These are phyloP conservation scores for Guadua angustifolia DNA, from an alignment of 176 grass and related monocot genomes.

Conservation along the genomic window DNA sequence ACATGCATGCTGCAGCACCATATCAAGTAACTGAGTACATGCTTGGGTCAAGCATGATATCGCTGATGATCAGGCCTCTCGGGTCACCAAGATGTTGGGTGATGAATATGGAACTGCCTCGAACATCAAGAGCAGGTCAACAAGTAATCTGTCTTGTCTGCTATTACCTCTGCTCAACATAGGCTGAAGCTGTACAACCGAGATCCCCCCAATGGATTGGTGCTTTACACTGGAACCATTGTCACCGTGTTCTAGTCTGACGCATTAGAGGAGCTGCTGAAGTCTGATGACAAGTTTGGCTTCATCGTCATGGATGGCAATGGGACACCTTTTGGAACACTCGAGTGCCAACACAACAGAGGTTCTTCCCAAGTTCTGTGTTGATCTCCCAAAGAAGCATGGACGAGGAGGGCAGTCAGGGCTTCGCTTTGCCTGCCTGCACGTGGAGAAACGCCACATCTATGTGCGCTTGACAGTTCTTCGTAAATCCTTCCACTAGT, in stretches of 20 bases:
- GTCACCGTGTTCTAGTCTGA: conserved; percentile 48
- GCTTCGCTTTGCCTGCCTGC: conserved; percentile 50
- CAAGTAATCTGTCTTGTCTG: conserved; percentile 38
- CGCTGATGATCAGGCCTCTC: conserved; percentile 48
- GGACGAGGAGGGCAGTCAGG: conserved; percentile 51
- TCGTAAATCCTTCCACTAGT: conserved; percentile 48
- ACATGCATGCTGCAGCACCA: too few species aligned
- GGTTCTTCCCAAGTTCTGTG: conserved; percentile 50
- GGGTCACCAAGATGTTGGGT: conserved; percentile 52
- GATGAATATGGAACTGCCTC: conserved; percentile 58
- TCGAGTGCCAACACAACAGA: conserved; percentile 47
- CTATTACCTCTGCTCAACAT: conserved; percentile 51
- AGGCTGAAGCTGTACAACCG: conserved; percentile 45
- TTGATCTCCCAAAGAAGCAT: conserved; percentile 57
- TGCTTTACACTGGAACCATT: conserved; percentile 43
- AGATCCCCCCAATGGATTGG: conserved; percentile 39
- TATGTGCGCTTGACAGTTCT: conserved; percentile 47
- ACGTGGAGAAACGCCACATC: conserved; percentile 54
- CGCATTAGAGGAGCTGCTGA: conserved; percentile 43
- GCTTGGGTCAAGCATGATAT: conserved; percentile 56
- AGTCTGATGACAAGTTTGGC: conserved; percentile 60
- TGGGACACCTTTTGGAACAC: conserved; percentile 47
- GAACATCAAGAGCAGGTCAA: conserved; percentile 52
- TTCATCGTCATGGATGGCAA: conserved; percentile 55
- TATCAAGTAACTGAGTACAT: too few species aligned